Evolutionary conservation across 2,329 filamentous ascomycete genomes (phyloP).

Genomic region (Epicoccum nigrum): DNA sequence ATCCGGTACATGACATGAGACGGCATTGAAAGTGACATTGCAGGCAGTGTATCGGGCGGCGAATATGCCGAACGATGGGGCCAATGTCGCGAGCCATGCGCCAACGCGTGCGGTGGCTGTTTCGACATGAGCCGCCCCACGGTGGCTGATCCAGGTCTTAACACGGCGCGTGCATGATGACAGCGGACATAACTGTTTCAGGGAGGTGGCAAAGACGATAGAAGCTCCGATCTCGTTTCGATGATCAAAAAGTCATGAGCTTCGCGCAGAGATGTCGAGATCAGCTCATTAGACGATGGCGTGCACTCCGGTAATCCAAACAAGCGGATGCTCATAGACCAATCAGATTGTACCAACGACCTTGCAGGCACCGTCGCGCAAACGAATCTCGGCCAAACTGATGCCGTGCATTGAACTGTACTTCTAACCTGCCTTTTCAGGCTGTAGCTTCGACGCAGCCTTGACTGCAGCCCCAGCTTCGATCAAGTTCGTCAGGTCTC

Average conservation of each 20-base stretch:
- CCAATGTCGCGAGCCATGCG: background rate
- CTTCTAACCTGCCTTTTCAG: conserved; percentile 23
- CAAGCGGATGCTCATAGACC: background rate
- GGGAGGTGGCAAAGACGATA: conserved; percentile 27
- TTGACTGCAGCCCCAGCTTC: conserved; percentile 1
- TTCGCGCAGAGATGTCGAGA: conserved; percentile 3
- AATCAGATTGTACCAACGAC: background rate
- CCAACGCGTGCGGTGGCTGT: background rate
- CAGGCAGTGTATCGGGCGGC: background rate
- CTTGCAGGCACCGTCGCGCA: background rate
- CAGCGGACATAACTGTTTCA: conserved; percentile 19
- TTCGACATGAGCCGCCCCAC: background rate
- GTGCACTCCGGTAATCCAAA: background rate
- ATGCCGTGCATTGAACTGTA: conserved; percentile 5
- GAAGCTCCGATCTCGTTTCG: background rate
- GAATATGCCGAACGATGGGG: background rate
- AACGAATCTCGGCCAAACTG: conserved; percentile 12
- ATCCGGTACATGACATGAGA: background rate
- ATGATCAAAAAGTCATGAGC: conserved; percentile 1
- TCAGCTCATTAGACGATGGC: background rate
- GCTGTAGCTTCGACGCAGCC: conserved; percentile 6
- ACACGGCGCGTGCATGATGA: conserved; percentile 2
- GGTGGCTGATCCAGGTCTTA: conserved; percentile 1
- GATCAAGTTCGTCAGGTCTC: background rate
- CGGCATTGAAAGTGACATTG: background rate